Evolutionary conservation across 768 basidiomycete genomes (phyloP).

Genomic region (Suillus brevipes): DNA sequence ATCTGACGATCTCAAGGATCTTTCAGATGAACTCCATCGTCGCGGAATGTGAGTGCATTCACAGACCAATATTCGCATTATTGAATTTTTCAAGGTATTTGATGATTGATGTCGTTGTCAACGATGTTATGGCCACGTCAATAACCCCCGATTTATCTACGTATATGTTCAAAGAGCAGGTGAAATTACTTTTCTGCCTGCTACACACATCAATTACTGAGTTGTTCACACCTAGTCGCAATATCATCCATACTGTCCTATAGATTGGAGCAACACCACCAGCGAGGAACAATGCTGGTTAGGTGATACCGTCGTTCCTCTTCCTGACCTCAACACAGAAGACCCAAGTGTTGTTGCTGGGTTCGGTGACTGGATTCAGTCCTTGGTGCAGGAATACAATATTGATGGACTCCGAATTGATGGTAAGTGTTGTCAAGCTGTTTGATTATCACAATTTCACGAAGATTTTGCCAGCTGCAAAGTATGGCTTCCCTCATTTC

Average conservation of each 20-base stretch:
- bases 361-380: constrained; percentile 69
- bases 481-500: constrained; percentile 22
- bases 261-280: constrained; percentile 68
- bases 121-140: constrained; percentile 79
- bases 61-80: constrained; percentile 20
- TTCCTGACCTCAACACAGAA: constrained; percentile 79
- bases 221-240: constrained; percentile 42
- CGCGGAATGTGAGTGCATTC: constrained; percentile 59
- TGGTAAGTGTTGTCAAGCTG: constrained; percentile 34
- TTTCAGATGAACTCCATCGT: constrained; percentile 64
- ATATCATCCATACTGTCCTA: constrained; percentile 78
- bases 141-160: constrained; percentile 61
- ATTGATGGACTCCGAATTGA: constrained; percentile 91
- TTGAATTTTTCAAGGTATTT: constrained; percentile 49
- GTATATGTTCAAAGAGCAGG: constrained; percentile 68
- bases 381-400: constrained; percentile 65
- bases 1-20: constrained; percentile 65
- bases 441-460: neutral
- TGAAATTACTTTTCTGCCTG: constrained; percentile 25
- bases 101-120: constrained; percentile 85
- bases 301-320: constrained; percentile 70
- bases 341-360: constrained; percentile 59
- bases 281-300: constrained; percentile 82
- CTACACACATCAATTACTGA: neutral
- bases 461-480: constrained; percentile 27